A percentile compares a stretch with the other conserved stretches of the same genome.
Evolutionary conservation across 225 moss, liverwort and hornwort species (phyloP).

Genomic region (Asterella californica): DNA sequence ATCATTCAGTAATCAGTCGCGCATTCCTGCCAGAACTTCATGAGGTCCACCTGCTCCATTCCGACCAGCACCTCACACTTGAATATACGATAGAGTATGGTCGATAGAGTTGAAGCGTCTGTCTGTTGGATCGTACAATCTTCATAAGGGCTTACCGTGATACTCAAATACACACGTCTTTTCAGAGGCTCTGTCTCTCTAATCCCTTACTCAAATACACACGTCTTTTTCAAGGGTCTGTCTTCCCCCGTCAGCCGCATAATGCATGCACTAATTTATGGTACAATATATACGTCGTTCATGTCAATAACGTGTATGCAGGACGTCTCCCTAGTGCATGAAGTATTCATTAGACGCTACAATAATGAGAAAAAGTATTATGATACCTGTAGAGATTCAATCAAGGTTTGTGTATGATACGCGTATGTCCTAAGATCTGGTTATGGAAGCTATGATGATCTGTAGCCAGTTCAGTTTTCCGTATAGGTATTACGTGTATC

Average conservation of each 20-base stretch:
- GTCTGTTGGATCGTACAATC: not conserved
- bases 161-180: constrained; percentile 12
- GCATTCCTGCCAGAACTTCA: not conserved
- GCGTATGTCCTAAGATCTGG: not conserved
- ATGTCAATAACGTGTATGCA: not conserved
- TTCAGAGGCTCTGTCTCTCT: too few relatives aligned
- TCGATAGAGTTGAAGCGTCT: too few relatives aligned
- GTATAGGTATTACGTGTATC: too few relatives aligned
- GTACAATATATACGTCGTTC: constrained; percentile 1
- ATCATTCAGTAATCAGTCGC: not conserved
- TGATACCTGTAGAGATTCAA: not conserved
- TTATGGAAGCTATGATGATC: not conserved
- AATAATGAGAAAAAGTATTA: not conserved
- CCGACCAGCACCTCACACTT: not conserved
- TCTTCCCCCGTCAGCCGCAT: not conserved
- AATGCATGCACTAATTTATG: not conserved
- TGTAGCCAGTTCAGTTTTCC: too few relatives aligned
- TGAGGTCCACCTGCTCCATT: not conserved
- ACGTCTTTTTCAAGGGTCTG: too few relatives aligned
- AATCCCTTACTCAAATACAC: too few relatives aligned
- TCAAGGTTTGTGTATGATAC: not conserved
- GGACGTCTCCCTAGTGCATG: not conserved
- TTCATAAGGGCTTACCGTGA: not conserved
- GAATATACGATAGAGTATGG: not conserved
- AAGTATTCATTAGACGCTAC: not conserved